Conservation (phyloP, 2,329 filamentous ascomycete species). For the Colletotrichum paranaense region DNA sequence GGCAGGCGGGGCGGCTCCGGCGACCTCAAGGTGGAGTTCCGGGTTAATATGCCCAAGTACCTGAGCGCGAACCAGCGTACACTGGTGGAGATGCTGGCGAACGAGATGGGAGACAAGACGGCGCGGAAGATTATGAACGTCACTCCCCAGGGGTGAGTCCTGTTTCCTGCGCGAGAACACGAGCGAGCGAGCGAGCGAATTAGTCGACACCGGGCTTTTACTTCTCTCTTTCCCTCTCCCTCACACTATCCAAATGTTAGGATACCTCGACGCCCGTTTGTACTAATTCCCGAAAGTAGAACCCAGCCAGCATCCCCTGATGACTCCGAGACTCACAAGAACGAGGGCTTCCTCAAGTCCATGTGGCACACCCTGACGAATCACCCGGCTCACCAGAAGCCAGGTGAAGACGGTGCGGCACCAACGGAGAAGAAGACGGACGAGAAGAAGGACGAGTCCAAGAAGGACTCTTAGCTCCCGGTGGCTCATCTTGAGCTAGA, state of each 20-base stretch:
- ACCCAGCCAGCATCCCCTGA: constrained; percentile 37
- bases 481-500: constrained; percentile 38
- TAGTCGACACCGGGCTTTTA: not conserved
- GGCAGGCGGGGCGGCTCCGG: constrained; percentile 75
- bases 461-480: constrained; percentile 48
- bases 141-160: constrained; percentile 62
- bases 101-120: constrained; percentile 93
- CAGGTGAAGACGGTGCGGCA: constrained; percentile 42
- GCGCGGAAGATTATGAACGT: constrained; percentile 95
- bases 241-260: too few species aligned
- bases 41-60: constrained; percentile 95
- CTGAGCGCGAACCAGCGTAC: constrained; percentile 91
- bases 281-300: constrained; percentile 25
- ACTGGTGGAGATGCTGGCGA: constrained; percentile 93
- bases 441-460: constrained; percentile 39
- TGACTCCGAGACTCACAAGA: constrained; percentile 69
- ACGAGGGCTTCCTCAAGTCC: constrained; percentile 91
- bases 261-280: not conserved
- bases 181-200: not conserved
- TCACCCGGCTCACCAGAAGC: constrained; percentile 67
- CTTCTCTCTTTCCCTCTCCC: not conserved
- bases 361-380: constrained; percentile 95
- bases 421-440: constrained; percentile 39
- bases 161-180: too few species aligned
- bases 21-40: constrained; percentile 94